Conservation (phyloP, 108 stramenopile species). For the Nannochloropsis oceanica region DNA sequence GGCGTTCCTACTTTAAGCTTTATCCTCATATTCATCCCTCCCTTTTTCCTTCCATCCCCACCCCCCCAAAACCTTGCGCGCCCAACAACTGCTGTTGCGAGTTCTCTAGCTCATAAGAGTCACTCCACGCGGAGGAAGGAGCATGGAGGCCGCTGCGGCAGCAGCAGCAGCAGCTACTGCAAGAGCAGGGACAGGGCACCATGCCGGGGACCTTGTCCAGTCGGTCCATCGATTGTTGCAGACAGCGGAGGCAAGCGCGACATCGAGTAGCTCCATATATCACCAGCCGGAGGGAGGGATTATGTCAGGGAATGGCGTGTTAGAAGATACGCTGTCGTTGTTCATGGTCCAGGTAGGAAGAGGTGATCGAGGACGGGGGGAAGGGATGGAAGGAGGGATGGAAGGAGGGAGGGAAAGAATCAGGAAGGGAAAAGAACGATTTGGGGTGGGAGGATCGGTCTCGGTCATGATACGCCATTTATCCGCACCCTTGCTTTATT, state of each 20-base stretch:
- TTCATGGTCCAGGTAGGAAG: background rate
- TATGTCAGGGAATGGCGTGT: background rate
- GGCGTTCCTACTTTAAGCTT: too few relatives aligned
- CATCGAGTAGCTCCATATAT: background rate
- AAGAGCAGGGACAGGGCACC: background rate
- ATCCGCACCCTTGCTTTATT: too few relatives aligned
- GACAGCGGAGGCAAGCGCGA: background rate
- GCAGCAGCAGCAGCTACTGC: background rate
- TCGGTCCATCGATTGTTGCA: background rate
- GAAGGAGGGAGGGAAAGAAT: background rate
- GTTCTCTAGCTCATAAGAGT: too few relatives aligned
- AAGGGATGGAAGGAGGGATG: background rate
- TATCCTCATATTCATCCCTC: too few relatives aligned
- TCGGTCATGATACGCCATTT: too few relatives aligned
- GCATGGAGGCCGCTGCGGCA: background rate
- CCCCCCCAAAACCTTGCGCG: too few relatives aligned
- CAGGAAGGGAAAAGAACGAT: background rate
- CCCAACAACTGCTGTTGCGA: too few relatives aligned
- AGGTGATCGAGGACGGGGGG: background rate
- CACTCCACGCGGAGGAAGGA: background rate
- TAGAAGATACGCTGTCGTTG: background rate
- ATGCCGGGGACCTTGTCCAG: background rate
- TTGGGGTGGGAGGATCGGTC: too few relatives aligned
- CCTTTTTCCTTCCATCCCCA: too few relatives aligned
- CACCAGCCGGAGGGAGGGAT: background rate